Base-by-base conservation (phyloP, 2,329 filamentous ascomycete genomes). In the Fusarium cicatricum region DNA sequence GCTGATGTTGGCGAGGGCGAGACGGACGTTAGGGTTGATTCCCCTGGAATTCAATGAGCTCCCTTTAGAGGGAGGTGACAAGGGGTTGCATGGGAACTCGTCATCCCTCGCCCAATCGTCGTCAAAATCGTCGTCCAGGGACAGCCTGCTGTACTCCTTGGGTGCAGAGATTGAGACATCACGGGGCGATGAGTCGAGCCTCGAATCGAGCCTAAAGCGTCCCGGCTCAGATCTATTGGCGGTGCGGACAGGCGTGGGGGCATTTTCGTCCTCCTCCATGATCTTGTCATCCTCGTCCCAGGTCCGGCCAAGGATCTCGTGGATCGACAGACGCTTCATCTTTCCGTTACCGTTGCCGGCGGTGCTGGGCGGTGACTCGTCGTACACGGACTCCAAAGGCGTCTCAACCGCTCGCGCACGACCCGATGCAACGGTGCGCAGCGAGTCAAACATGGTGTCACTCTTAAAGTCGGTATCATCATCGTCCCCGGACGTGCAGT, bases 391-490 rank as follows among this genome's bases (percentile, higher is more conserved):
- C 69, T 92, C 90, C 43, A 92, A 78, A 14, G 90, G 89, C 23
- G 88, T 89, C 70, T 91, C 86, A 40, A 86, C 82, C 29, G 85
- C 84, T 55, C 87, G 85, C 48, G 84, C 81, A 58, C 87, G 89
- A 58, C 84, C 82, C 10, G 89, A 91, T 33, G 84, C 87, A 55
- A 84, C 81, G 14, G 90, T 92, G 47, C 89, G 87, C 64, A 92
- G 75, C 26, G 90, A 92, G 76, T 93, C 90, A 73, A 87, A 92
- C 51, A 90, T 81, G 15, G 86, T 90, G 66, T 93, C 90, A 71
- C 89, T 92, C 74, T 87, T 88, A 68, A 89, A 86, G 71, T 92
- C 90, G n/a, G 86, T 87, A 66, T 92, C 90, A 66, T 91, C 88
- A 50, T 92, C 90, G 53, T 92, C 90, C 17, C 84, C 84, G 11